Base-by-base conservation (phyloP, 2,329 filamentous ascomycete species). In the Elsinoe arachidis region DNA sequence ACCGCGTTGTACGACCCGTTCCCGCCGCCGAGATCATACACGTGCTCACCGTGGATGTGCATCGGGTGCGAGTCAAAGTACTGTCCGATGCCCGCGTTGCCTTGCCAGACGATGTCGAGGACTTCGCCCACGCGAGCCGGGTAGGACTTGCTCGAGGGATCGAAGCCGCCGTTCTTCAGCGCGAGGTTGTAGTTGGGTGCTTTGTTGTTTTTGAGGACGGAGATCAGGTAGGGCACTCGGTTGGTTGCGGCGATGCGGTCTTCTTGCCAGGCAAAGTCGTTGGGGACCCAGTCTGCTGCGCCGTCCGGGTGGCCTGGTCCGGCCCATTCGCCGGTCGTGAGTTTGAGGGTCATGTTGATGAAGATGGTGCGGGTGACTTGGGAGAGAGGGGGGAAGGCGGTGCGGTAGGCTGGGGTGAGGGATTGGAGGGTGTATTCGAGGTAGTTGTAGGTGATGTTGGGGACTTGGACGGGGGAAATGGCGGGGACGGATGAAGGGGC, bases 51-150 rank as follows among this genome's bases (percentile, higher is more conserved):
- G 64, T 83, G 80, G 1, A 73, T 71, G 63, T 83, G 80, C 64
- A 81, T 77, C 0, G 80, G 80, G 61, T 82, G 79, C 54, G 70
- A 71, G 60, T 79, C 75, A 44, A 73, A 72, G 1, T 69, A 65
- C 2, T 75, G 69, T 11, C 35, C 66, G 65, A 64, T 70, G 33
- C 59, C 69, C 56, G 61, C 69, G 52, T 68, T 76, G 62, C 74
- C 66, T 41, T 63, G 60, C 58, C 59, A 63, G 4, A 83, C 74
- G 17, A 80, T 77, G 57, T 81, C 78, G 2, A 82, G 66, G 0
- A 81, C 76, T 63, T 85, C 81, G 23, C 80, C 81, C 1, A 82
- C 64, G 43, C 73, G 71, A 0, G 78, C 80, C 0, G 81, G 78
- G 64, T 77, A 84, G 0, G 76, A 73, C 10, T 70, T 67, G 0